Percentiles rank a stretch among this genome's conserved stretches.
These are phyloP conservation scores for Mortierella sp. DNA, from an alignment of 371 early-diverging fungal species.

Conservation along the genomic window DNA sequence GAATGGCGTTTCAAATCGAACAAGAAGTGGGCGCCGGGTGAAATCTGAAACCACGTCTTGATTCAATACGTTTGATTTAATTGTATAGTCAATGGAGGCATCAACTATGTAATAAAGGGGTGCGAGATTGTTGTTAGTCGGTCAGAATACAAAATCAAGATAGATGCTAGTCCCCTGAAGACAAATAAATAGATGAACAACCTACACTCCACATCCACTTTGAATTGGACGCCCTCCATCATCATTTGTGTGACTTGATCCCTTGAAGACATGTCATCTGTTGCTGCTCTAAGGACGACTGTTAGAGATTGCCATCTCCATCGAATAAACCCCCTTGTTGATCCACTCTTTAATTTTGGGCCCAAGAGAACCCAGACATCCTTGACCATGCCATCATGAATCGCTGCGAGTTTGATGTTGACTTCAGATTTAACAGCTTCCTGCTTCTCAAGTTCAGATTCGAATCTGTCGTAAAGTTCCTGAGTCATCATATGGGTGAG, in stretches of 20 bases:
- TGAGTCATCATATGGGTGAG: conserved; percentile 59
- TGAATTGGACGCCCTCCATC: conserved; percentile 66
- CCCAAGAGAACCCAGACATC: conserved; percentile 71
- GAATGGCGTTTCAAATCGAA: conserved; percentile 70
- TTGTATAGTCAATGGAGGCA: conserved; percentile 64
- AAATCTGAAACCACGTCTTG: conserved; percentile 60
- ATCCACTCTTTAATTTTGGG: conserved; percentile 38
- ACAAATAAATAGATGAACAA: not conserved
- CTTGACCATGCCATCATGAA: conserved; percentile 64
- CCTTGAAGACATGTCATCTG: conserved; percentile 62
- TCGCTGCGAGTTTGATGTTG: conserved; percentile 60
- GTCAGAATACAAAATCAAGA: too few relatives aligned
- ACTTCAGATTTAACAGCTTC: conserved; percentile 50
- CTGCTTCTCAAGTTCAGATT: conserved; percentile 45
- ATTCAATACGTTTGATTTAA: conserved; percentile 26
- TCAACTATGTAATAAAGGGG: conserved; percentile 50
- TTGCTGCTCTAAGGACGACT: conserved; percentile 42
- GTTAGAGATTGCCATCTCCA: conserved; percentile 54
- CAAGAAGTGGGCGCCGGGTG: conserved; percentile 62
- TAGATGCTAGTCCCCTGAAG: too few relatives aligned
- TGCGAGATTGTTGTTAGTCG: too few relatives aligned
- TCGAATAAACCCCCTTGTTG: conserved; percentile 40
- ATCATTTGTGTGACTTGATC: conserved; percentile 61
- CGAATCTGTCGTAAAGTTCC: conserved; percentile 58
- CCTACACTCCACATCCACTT: conserved; percentile 64